These are phyloP conservation scores for Trypanosomatidae sp. DNA, from an alignment of 208 protist genomes.

Conservation along the genomic window DNA sequence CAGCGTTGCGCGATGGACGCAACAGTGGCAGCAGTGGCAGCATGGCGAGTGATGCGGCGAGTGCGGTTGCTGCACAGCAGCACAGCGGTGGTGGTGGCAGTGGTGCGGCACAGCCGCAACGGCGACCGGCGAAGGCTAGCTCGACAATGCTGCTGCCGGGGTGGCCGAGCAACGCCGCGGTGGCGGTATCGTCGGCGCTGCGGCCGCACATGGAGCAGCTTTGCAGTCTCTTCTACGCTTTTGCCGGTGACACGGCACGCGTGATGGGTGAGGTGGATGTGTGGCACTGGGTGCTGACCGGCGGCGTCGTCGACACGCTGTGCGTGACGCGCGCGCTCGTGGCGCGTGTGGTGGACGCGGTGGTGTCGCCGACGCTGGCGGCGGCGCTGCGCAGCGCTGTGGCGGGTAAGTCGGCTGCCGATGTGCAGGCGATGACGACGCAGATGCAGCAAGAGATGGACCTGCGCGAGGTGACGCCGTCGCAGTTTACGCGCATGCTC, in stretches of 20 bases:
- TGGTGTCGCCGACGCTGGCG: conserved; percentile 58
- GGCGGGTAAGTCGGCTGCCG: conserved; percentile 25
- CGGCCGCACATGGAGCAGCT: too few relatives aligned
- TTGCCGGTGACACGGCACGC: conserved; percentile 37
- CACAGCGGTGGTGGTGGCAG: too few relatives aligned
- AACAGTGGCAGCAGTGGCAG: too few relatives aligned
- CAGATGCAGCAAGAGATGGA: conserved; percentile 65
- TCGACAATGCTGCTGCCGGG: too few relatives aligned
- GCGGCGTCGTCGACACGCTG: conserved; percentile 8
- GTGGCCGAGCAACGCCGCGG: too few relatives aligned
- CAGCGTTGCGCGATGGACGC: too few relatives aligned
- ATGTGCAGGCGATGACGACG: conserved; percentile 18
- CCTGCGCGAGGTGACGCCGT: conserved; percentile 36
- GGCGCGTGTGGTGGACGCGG: conserved; percentile 46
- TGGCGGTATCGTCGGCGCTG: too few relatives aligned
- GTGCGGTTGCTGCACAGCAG: too few relatives aligned
- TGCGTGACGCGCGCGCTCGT: too few relatives aligned
- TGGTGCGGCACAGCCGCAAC: too few relatives aligned
- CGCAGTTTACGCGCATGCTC: conserved; percentile 68
- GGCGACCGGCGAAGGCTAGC: too few relatives aligned
- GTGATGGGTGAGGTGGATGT: conserved; percentile 57
- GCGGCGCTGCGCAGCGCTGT: conserved; percentile 18
- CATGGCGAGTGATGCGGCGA: too few relatives aligned
- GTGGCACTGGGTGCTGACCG: conserved; percentile 37
- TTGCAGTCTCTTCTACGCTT: conserved; percentile 53